Base-by-base conservation (phyloP, 352 stramenopile genomes). In the Albugo laibachii region DNA sequence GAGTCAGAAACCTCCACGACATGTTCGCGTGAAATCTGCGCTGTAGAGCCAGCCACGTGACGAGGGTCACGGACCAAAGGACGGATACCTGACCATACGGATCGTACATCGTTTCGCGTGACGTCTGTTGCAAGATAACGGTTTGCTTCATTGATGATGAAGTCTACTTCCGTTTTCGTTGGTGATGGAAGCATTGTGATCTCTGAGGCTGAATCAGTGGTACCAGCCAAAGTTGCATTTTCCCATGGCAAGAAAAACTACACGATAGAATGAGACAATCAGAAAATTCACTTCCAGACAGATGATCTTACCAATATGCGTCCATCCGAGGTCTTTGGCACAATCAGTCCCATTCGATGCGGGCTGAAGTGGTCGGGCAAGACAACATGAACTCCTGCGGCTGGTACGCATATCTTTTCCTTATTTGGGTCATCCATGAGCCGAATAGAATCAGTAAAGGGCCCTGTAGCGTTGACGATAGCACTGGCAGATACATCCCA, bases 211-310 rank as follows among this genome's bases (percentile, higher is more conserved):
- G 80, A 93, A 65, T 98, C 92, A 19, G 89, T 97, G 46, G 88
- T 97, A 18, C 88, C 89, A 10, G 81, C 79, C 14, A 97, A 64
- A 45, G 89, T 96, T 50, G 77, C 82, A 36, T 85, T 96, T 60
- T 93, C 81, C 92, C 92, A 98, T 18, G 92, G 92, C 52, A 98
- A 56, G 65, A 98, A 97, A 72, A 98, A 98, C 39, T 89, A 56
- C 5, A 84, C 66, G 19, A 15, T 31, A 14, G 19, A 11, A 58
- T 35, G 13, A 53, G 35, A 16, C 13, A 8, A 52, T n/a, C 45
- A 39, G 11, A 47, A 49, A 8, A 10, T 24, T 24, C 3, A 43
- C 16, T 3, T 8, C 38, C 3, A 43, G 38, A 43, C 3, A 19
- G 45, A 38, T 18, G 34, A 62, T 21, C 11, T 14, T 36, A 55